phyloP scores from a whole-genome alignment of 73 alveolate genomes.

The Paramecium sonneborni region DNA sequence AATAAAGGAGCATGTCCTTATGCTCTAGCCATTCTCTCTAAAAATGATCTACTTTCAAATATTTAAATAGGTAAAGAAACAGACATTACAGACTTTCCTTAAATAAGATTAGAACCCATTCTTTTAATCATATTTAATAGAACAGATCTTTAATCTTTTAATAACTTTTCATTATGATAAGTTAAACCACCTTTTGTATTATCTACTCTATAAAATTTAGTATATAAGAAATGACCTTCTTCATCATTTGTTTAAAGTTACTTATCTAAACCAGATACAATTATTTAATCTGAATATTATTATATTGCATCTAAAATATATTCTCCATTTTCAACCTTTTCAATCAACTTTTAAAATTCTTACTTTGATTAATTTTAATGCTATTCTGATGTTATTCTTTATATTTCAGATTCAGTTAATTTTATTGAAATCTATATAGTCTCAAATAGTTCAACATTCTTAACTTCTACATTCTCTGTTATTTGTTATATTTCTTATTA shows the following conservation, averaged over 20 bases:
- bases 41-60: conserved; percentile 47
- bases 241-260: background rate
- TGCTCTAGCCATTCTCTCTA: conserved; percentile 59
- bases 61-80: conserved; percentile 55
- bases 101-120: conserved; percentile 51
- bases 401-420: background rate
- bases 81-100: conserved; percentile 52
- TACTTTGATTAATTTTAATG: background rate
- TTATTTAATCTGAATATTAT: background rate
- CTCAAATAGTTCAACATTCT: background rate
- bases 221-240: conserved; percentile 47
- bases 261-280: background rate
- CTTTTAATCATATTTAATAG: conserved; percentile 48
- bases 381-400: background rate
- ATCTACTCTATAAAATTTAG: conserved; percentile 36
- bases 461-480: background rate
- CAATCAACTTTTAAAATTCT: background rate
- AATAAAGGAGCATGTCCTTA: conserved; percentile 65
- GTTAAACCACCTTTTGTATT: conserved; percentile 50
- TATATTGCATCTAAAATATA: background rate
- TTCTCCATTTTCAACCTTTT: background rate
- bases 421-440: background rate
- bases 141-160: conserved; percentile 42
- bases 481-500: background rate
- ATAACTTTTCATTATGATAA: conserved; percentile 15